These are phyloP conservation scores for Nannizzia gypsea DNA, from an alignment of 2,329 filamentous ascomycete species.

Conservation along the genomic window DNA sequence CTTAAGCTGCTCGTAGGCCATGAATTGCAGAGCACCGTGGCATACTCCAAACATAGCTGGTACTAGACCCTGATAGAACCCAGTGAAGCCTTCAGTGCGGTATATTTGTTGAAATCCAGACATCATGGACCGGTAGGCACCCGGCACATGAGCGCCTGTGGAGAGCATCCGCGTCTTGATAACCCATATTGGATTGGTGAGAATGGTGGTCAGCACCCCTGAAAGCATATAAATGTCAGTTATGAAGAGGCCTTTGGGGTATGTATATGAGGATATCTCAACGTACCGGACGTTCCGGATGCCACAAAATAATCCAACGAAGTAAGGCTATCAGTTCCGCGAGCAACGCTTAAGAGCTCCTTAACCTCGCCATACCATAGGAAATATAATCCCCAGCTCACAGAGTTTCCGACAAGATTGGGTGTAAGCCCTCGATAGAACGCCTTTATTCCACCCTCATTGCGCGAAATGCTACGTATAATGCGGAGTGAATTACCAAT, in stretches of 20 bases:
- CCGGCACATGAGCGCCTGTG: slow-evolving; percentile 58
- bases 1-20: slow-evolving; percentile 74
- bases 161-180: slow-evolving; percentile 96
- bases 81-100: slow-evolving; percentile 57
- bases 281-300: slow-evolving; percentile 49
- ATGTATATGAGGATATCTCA: not conserved
- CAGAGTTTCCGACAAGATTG: slow-evolving; percentile 81
- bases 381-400: slow-evolving; percentile 89
- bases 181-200: slow-evolving; percentile 96
- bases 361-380: slow-evolving; percentile 56
- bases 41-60: slow-evolving; percentile 76
- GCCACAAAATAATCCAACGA: slow-evolving; percentile 69
- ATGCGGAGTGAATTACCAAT: slow-evolving; percentile 44
- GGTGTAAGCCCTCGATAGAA: slow-evolving; percentile 84
- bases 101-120: slow-evolving; percentile 58
- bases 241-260: not conserved
- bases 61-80: slow-evolving; percentile 78
- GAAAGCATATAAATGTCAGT: slow-evolving; percentile 19
- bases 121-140: slow-evolving; percentile 70
- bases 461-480: slow-evolving; percentile 39
- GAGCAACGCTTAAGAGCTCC: slow-evolving; percentile 37
- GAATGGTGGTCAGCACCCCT: slow-evolving; percentile 62
- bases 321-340: slow-evolving; percentile 34
- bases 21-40: slow-evolving; percentile 91
- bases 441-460: slow-evolving; percentile 50